Base-by-base conservation (phyloP, 805 yeast genomes). In the Ogataea nonfermentans region DNA sequence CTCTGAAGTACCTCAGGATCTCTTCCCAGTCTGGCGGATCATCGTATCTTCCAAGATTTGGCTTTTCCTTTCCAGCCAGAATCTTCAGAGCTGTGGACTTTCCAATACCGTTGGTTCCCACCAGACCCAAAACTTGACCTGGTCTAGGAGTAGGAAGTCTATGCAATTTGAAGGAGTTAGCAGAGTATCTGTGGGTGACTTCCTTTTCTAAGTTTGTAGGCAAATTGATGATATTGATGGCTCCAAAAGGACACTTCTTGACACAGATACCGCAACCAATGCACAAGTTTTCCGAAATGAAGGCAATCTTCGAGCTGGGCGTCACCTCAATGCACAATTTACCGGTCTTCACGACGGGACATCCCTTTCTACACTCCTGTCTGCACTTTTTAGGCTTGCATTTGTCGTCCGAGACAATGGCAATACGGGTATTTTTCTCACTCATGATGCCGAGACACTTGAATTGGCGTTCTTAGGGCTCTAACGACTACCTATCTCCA, bases 181-280 rank as follows among this genome's bases (percentile, higher is more conserved):
- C 99, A 34, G 96, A 87, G 67, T 93, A 93, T 73, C 99, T 81
- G 67, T 93, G 98, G 26, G 98, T 89, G 41, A 90, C 95, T 65
- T 93, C 91, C 34, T 73, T 70, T 39, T 91, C 98, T 62, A 93
- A 75, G 65, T 93, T 90, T 12, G 98, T 91, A 49, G 99, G 99
- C 63, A 93, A 74, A 62, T 93, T 93, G 71, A 93, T 93, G 62
- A 93, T 93, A 59, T 78, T 84, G 58, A 93, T 90, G 48, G 99
- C 99, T 58, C 91, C 96, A 61, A 93, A 93, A 22, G 99, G 99
- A 69, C 99, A 93, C 64, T 89, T 93, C 67, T 93, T 93, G 37
- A 90, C 96, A 77, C 99, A 93, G 55, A 93, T 93, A 89, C 99
- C 99, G 75, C 99, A 93, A 63, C 99, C 99, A 56, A 93, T 91